A percentile compares a stretch with the other conserved stretches of the same genome.
These are phyloP conservation scores for Sporodiniella umbellata DNA, from an alignment of 371 early-diverging fungal species.

Conservation along the genomic window DNA sequence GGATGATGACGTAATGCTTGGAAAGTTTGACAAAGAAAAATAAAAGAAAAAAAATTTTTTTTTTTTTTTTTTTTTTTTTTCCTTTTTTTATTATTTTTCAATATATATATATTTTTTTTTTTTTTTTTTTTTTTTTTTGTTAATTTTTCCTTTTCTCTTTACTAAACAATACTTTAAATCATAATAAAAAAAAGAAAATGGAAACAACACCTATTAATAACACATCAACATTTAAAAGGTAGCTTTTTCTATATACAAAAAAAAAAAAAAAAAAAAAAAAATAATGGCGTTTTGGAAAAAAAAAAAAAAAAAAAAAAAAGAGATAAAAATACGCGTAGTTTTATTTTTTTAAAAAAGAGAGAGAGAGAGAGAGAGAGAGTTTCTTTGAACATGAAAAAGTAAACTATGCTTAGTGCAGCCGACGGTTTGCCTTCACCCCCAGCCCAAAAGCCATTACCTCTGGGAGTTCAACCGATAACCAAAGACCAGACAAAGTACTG, in stretches of 20 bases:
- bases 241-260: neutral
- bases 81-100: neutral
- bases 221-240: conserved; percentile 1
- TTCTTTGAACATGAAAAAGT: too few species aligned
- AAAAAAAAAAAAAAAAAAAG: neutral
- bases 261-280: neutral
- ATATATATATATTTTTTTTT: neutral
- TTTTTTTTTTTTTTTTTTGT: neutral
- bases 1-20: neutral
- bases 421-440: conserved; percentile 19
- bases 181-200: neutral
- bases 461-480: conserved; percentile 41
- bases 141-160: neutral
- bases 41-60: neutral
- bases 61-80: conserved; percentile 6
- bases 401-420: neutral
- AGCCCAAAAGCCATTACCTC: neutral
- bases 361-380: too few species aligned
- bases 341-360: too few species aligned
- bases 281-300: neutral
- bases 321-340: neutral
- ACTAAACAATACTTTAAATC: neutral
- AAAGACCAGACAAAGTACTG: conserved; percentile 81
- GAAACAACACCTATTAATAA: neutral
- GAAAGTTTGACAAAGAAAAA: neutral